Evolutionary conservation across 768 basidiomycete genomes (phyloP).

Genomic region (Agaricus blazei): DNA sequence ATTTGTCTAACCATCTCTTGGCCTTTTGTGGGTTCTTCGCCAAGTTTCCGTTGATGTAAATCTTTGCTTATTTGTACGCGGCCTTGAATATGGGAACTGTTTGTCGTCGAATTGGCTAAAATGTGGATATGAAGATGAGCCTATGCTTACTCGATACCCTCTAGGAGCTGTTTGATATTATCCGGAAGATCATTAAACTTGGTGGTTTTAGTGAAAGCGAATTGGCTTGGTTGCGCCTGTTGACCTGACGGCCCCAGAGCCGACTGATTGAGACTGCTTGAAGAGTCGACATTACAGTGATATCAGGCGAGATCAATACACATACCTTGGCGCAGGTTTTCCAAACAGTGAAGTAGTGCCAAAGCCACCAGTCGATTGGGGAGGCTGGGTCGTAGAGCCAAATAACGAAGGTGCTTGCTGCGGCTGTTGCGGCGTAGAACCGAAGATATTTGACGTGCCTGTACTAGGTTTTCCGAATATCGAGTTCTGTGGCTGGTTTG

Average conservation of each 20-base stretch:
- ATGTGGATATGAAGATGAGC: neutral
- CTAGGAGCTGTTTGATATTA: constrained; percentile 55
- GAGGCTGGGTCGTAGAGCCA: constrained; percentile 18
- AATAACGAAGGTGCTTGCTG: constrained; percentile 26
- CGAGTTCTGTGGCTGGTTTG: neutral
- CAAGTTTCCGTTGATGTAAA: constrained; percentile 69
- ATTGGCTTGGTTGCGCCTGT: constrained; percentile 17
- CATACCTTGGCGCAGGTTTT: constrained; percentile 7
- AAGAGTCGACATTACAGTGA: neutral
- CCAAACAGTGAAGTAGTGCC: constrained; percentile 14
- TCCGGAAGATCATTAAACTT: constrained; percentile 86
- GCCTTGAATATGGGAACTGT: constrained; percentile 67
- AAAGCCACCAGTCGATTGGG: constrained; percentile 11
- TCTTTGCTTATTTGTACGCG: constrained; percentile 79
- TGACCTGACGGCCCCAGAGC: constrained; percentile 11
- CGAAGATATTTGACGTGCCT: constrained; percentile 4
- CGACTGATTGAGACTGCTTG: neutral
- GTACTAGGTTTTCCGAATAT: neutral
- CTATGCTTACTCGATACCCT: constrained; percentile 61
- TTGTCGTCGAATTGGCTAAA: constrained; percentile 7
- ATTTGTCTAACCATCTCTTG: constrained; percentile 63
- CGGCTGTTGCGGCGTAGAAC: constrained; percentile 9
- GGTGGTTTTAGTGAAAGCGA: constrained; percentile 48
- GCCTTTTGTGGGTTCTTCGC: constrained; percentile 68
- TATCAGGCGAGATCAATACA: neutral